Evolutionary conservation across 139 green algal genomes (phyloP).

Genomic region (Micractinium conductrix): DNA sequence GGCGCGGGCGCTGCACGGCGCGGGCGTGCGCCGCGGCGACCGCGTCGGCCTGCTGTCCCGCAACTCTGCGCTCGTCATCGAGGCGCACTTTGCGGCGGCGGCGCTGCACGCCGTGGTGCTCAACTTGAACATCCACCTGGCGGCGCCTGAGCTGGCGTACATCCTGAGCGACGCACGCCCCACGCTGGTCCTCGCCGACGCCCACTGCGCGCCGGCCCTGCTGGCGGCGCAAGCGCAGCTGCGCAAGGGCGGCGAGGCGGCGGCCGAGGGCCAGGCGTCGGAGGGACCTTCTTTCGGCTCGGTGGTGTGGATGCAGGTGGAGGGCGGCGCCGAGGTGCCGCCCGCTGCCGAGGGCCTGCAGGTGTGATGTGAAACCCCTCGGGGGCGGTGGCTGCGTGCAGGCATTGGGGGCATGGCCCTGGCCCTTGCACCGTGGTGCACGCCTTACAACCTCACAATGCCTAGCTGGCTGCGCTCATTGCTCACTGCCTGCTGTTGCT

Average conservation of each 20-base stretch:
- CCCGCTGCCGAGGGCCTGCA: not conserved
- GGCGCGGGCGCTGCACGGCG: conserved; percentile 37
- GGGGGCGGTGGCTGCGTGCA: not conserved
- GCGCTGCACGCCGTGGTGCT: conserved; percentile 75
- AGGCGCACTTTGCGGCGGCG: conserved; percentile 81
- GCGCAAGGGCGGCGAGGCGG: not conserved
- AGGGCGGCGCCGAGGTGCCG: not conserved
- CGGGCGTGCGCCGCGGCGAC: conserved; percentile 53
- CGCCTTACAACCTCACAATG: no score
- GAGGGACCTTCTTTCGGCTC: no score
- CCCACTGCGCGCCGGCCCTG: conserved; percentile 18
- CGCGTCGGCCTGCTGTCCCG: conserved; percentile 73
- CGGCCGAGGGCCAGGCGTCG: not conserved
- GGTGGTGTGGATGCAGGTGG: conserved; percentile 42
- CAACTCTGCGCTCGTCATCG: conserved; percentile 68
- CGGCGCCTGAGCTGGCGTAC: conserved; percentile 70
- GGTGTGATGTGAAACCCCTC: no score
- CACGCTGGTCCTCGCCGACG: conserved; percentile 61
- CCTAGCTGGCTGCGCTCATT: no score
- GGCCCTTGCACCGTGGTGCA: no score
- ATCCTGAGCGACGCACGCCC: conserved; percentile 69
- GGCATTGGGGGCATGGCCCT: no score
- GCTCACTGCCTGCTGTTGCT: not conserved
- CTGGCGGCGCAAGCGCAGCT: conserved; percentile 35
- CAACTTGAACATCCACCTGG: conserved; percentile 85